Evolutionary conservation across 163 green algal species (phyloP).

Genomic region (Scenedesmus sp.): DNA sequence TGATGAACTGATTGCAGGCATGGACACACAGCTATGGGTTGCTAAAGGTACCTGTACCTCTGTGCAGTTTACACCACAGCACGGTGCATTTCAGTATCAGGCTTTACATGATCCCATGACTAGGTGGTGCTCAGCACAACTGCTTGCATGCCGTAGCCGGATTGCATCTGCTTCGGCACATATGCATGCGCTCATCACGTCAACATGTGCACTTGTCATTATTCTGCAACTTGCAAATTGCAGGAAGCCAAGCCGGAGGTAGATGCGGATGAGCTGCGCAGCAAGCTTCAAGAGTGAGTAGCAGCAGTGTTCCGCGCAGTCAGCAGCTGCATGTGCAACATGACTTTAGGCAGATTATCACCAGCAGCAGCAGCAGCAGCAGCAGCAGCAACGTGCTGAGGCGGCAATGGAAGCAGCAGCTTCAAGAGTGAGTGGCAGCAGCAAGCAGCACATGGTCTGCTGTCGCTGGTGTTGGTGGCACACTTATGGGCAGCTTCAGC

Average conservation of each 20-base stretch:
- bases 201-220: background rate
- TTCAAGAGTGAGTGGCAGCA: background rate
- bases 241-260: constrained; percentile 21
- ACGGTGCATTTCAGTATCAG: too few relatives aligned
- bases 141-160: too few relatives aligned
- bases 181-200: constrained; percentile 47
- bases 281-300: constrained; percentile 54
- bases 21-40: too few relatives aligned
- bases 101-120: too few relatives aligned
- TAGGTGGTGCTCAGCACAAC: too few relatives aligned
- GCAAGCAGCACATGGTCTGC: background rate
- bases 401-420: background rate
- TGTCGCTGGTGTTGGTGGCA: background rate
- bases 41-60: too few relatives aligned
- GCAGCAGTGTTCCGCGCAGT: background rate
- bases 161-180: too few relatives aligned
- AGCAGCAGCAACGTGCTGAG: background rate
- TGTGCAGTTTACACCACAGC: too few relatives aligned
- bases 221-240: background rate
- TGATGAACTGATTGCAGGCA: background rate
- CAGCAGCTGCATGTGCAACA: background rate
- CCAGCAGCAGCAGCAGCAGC: background rate
- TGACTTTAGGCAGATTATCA: background rate
- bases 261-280: constrained; percentile 35
- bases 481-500: background rate